These are phyloP conservation scores for Leishmania major DNA, from an alignment of 208 protist species.

Conservation along the genomic window DNA sequence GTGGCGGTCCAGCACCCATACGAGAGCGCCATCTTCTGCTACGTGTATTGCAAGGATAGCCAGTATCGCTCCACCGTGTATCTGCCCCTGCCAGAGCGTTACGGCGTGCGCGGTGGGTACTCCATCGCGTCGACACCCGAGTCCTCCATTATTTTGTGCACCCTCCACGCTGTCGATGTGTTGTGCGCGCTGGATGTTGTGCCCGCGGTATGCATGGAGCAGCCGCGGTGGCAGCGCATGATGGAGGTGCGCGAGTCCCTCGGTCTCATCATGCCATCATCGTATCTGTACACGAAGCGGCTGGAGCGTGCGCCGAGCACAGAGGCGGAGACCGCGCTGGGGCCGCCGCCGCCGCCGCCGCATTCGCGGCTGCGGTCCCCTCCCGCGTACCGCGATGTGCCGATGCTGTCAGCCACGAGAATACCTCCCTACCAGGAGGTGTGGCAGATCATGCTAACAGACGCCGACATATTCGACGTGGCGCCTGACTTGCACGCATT, in stretches of 20 bases:
- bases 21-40: constrained; percentile 52
- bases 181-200: constrained; percentile 61
- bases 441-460: constrained; percentile 57
- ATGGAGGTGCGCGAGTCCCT: constrained; percentile 49
- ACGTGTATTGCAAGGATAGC: constrained; percentile 32
- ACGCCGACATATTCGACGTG: constrained; percentile 62
- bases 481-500: constrained; percentile 8
- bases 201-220: constrained; percentile 31
- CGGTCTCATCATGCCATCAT: constrained; percentile 44
- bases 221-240: constrained; percentile 42
- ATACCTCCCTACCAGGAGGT: constrained; percentile 53
- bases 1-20: constrained; percentile 52
- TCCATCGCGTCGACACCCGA: constrained; percentile 44
- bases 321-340: neutral
- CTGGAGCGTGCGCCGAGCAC: neutral
- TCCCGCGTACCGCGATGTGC: constrained; percentile 55
- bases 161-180: constrained; percentile 63
- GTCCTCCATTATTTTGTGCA: constrained; percentile 32
- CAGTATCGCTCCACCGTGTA: constrained; percentile 65
- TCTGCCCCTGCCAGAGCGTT: constrained; percentile 64
- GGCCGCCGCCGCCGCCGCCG: constrained; percentile 15
- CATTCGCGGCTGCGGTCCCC: constrained; percentile 44
- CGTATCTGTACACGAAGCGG: constrained; percentile 14
- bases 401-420: neutral
- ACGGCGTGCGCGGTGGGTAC: constrained; percentile 71